These are phyloP conservation scores for Grosmannia penicillata DNA, from an alignment of 2,329 filamentous ascomycete genomes.

Conservation along the genomic window DNA sequence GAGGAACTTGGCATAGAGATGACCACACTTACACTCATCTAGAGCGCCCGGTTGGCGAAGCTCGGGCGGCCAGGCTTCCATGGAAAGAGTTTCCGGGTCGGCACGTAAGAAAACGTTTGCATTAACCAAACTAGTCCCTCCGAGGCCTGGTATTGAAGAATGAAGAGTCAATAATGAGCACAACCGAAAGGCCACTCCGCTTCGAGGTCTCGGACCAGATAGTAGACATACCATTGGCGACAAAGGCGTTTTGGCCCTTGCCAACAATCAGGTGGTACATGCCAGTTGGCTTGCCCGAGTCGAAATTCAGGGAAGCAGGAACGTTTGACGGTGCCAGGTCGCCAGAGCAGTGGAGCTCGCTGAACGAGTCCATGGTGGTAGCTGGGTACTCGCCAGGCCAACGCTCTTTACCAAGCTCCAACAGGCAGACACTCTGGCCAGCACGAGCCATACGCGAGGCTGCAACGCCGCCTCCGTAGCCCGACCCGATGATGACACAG, in stretches of 20 bases:
- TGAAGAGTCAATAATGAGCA: neutral
- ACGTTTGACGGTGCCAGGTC: slow-evolving; percentile 28
- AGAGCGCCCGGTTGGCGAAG: slow-evolving; percentile 29
- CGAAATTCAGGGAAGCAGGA: slow-evolving; percentile 25
- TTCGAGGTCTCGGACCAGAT: too few relatives aligned
- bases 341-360: slow-evolving; percentile 42
- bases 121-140: slow-evolving; percentile 51
- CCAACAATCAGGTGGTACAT: slow-evolving; percentile 50
- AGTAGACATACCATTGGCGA: slow-evolving; percentile 31
- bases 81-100: slow-evolving; percentile 35
- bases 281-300: slow-evolving; percentile 39
- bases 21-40: slow-evolving; percentile 30
- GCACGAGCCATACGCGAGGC: slow-evolving; percentile 49
- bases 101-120: slow-evolving; percentile 52
- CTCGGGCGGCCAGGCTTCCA: slow-evolving; percentile 44
- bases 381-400: slow-evolving; percentile 53
- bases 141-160: slow-evolving; percentile 31
- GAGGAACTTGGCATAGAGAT: too few relatives aligned
- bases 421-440: slow-evolving; percentile 44
- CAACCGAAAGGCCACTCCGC: too few relatives aligned
- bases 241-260: slow-evolving; percentile 46
- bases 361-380: slow-evolving; percentile 27
- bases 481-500: slow-evolving; percentile 52
- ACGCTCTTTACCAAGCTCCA: slow-evolving; percentile 49
- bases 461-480: slow-evolving; percentile 53